Percentiles rank a stretch among this genome's conserved stretches.
Evolutionary conservation across 2,329 filamentous ascomycete species (phyloP).

Genomic region (Dichotomopilus funicola): DNA sequence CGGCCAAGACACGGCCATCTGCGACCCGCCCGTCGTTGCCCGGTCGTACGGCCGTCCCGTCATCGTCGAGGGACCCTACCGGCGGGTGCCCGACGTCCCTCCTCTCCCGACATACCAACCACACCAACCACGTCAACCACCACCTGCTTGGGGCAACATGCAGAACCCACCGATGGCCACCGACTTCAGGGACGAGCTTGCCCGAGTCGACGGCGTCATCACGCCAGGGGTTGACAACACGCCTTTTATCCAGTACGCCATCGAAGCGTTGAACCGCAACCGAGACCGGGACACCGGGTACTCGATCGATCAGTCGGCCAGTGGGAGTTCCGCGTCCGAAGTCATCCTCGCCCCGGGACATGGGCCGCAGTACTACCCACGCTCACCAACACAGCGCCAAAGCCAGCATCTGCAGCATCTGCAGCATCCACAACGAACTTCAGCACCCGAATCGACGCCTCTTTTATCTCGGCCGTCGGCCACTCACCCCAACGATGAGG

Average conservation of each 20-base stretch:
- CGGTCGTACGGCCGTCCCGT: slow-evolving; percentile 23
- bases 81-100: slow-evolving; percentile 17
- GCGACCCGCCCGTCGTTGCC: slow-evolving; percentile 29
- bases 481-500: not conserved
- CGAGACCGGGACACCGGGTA: slow-evolving; percentile 59
- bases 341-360: slow-evolving; percentile 25
- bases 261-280: slow-evolving; percentile 80
- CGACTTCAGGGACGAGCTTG: slow-evolving; percentile 46
- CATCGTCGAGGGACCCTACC: slow-evolving; percentile 20
- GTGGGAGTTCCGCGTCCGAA: slow-evolving; percentile 23
- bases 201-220: slow-evolving; percentile 44
- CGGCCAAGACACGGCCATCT: slow-evolving; percentile 36
- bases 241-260: slow-evolving; percentile 82
- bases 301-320: slow-evolving; percentile 43
- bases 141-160: slow-evolving; percentile 12
- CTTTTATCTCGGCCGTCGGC: slow-evolving; percentile 3
- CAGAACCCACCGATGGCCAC: slow-evolving; percentile 21
- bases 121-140: too few species aligned
- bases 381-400: slow-evolving; percentile 1
- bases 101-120: slow-evolving; percentile 15
- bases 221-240: slow-evolving; percentile 79
- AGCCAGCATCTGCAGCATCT: not conserved
- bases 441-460: slow-evolving; percentile 4
- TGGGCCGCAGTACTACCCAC: slow-evolving; percentile 5
- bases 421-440: not conserved